Evolutionary conservation across 1,139 yeast genomes (phyloP).

Genomic region (Arxiozyma heterogenica): DNA sequence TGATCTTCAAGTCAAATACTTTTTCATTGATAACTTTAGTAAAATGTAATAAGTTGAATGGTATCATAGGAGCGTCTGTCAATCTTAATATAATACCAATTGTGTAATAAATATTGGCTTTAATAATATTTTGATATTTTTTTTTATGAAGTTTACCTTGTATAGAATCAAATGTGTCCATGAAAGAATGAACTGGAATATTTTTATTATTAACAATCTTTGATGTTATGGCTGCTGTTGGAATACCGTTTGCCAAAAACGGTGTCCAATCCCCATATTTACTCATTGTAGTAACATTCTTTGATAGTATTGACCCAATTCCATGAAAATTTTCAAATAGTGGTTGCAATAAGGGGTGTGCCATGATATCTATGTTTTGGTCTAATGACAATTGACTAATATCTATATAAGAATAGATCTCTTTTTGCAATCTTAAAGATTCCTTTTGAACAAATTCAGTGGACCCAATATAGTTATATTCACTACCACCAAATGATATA

Average conservation of each 20-base stretch:
- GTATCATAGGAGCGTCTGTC: slow-evolving; percentile 69
- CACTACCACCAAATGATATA: slow-evolving; percentile 78
- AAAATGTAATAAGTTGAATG: slow-evolving; percentile 50
- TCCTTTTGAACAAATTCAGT: slow-evolving; percentile 67
- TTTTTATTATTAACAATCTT: slow-evolving; percentile 35
- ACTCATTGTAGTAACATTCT: slow-evolving; percentile 15
- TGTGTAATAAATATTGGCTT: slow-evolving; percentile 48
- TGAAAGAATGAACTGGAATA: slow-evolving; percentile 57
- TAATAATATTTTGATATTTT: slow-evolving; percentile 47
- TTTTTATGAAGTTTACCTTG: slow-evolving; percentile 27
- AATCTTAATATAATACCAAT: slow-evolving; percentile 46
- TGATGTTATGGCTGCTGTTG: slow-evolving; percentile 38
- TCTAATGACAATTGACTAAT: slow-evolving; percentile 40
- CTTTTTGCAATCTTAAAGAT: slow-evolving; percentile 43
- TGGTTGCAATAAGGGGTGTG: slow-evolving; percentile 58
- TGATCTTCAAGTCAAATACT: slow-evolving; percentile 42
- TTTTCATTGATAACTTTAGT: slow-evolving; percentile 40
- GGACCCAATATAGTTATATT: slow-evolving; percentile 77
- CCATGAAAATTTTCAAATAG: slow-evolving; percentile 16
- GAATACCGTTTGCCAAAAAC: slow-evolving; percentile 46
- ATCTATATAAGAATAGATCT: slow-evolving; percentile 69
- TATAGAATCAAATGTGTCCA: slow-evolving; percentile 50
- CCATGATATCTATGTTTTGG: slow-evolving; percentile 44
- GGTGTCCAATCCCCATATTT: slow-evolving; percentile 63
- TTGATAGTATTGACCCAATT: not conserved